These are phyloP conservation scores for Nadsonia commutata DNA, from an alignment of 1,139 yeast genomes.

Conservation along the genomic window DNA sequence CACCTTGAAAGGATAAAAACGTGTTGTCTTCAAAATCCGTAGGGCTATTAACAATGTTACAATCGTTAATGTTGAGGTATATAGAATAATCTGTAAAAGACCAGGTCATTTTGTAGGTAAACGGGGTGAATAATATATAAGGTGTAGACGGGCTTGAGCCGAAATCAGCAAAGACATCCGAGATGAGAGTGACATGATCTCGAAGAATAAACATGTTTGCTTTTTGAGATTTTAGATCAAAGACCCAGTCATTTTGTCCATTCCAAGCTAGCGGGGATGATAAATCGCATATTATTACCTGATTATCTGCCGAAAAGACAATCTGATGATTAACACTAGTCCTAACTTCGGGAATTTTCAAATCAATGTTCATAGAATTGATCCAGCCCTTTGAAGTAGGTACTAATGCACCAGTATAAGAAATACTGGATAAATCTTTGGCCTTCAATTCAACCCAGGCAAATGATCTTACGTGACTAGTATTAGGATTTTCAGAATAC, in stretches of 20 bases:
- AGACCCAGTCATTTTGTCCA: constrained; percentile 55
- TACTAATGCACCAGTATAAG: constrained; percentile 35
- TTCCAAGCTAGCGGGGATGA: constrained; percentile 70
- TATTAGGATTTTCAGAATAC: constrained; percentile 23
- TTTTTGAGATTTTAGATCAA: constrained; percentile 38
- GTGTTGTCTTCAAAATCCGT: constrained; percentile 69
- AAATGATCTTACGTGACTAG: constrained; percentile 40
- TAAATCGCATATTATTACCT: constrained; percentile 3
- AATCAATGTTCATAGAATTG: constrained; percentile 34
- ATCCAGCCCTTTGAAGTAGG: constrained; percentile 47
- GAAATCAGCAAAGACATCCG: constrained; percentile 68
- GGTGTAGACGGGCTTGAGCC: constrained; percentile 55
- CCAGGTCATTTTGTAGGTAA: constrained; percentile 51
- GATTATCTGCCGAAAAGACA: constrained; percentile 40
- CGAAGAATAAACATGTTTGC: constrained; percentile 55
- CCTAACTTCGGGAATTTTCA: constrained; percentile 49
- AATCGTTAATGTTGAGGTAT: constrained; percentile 68
- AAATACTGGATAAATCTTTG: constrained; percentile 36
- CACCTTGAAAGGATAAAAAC: constrained; percentile 61
- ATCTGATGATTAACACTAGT: constrained; percentile 85
- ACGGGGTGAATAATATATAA: constrained; percentile 65
- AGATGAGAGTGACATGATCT: constrained; percentile 65
- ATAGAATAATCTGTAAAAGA: constrained; percentile 40
- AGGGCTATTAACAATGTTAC: constrained; percentile 79
- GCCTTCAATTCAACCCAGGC: constrained; percentile 83